These are phyloP conservation scores for Hypericum perforatum DNA, from an alignment of 345 rosid species.

Conservation along the genomic window DNA sequence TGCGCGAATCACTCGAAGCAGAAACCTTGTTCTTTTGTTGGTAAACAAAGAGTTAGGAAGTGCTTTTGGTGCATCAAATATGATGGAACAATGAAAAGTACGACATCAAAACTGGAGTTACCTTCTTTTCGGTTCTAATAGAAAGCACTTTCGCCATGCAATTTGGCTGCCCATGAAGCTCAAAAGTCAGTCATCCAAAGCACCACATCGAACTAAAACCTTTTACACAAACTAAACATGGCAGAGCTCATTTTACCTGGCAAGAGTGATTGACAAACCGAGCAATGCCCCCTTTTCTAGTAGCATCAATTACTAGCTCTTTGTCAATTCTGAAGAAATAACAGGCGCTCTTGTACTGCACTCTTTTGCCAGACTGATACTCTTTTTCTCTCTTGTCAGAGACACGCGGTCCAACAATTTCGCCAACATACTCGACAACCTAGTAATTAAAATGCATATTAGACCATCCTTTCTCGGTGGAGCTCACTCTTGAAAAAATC, in stretches of 20 bases:
- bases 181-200: too few relatives aligned
- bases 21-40: too few relatives aligned
- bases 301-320: slow-evolving; percentile 53
- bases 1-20: neutral
- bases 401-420: slow-evolving; percentile 42
- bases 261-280: slow-evolving; percentile 60
- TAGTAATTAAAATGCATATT: slow-evolving; percentile 2
- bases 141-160: slow-evolving; percentile 51
- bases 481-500: slow-evolving; percentile 8
- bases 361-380: slow-evolving; percentile 39
- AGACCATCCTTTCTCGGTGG: neutral
- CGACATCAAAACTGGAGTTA: slow-evolving; percentile 6
- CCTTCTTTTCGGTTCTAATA: slow-evolving; percentile 48
- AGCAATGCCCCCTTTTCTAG: slow-evolving; percentile 47
- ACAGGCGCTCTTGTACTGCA: slow-evolving; percentile 52
- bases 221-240: neutral
- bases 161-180: slow-evolving; percentile 37
- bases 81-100: neutral
- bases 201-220: neutral
- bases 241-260: slow-evolving; percentile 23
- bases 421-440: slow-evolving; percentile 58
- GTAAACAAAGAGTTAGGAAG: too few relatives aligned
- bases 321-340: slow-evolving; percentile 55
- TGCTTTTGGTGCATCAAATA: neutral
- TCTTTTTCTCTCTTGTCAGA: slow-evolving; percentile 46